Conservation (phyloP, 768 basidiomycete genomes). For the Leucogyrophana mollusca region DNA sequence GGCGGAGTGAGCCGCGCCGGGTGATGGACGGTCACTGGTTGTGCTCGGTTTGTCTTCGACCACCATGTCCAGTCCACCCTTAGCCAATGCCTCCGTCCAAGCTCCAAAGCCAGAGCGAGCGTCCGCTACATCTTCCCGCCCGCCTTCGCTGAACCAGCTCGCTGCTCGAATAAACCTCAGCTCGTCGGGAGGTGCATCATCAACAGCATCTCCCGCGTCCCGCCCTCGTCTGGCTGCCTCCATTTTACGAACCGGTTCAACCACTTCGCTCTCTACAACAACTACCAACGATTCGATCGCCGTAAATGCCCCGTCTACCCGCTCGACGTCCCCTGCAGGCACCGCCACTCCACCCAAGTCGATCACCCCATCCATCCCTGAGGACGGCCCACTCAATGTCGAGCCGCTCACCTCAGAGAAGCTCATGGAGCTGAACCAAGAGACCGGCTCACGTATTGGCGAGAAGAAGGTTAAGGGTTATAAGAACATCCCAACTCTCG, state of each 20-base stretch:
- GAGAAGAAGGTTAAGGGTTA: slow-evolving; percentile 58
- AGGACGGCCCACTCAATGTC: slow-evolving; percentile 30
- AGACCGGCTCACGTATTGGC: slow-evolving; percentile 33
- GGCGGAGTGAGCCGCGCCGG: too few relatives aligned
- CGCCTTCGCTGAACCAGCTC: slow-evolving; percentile 79
- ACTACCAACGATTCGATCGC: slow-evolving; percentile 56
- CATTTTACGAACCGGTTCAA: slow-evolving; percentile 60
- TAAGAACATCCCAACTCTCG: slow-evolving; percentile 85
- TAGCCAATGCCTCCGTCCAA: slow-evolving; percentile 28
- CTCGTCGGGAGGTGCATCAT: slow-evolving; percentile 14
- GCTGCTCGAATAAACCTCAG: slow-evolving; percentile 71
- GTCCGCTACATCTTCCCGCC: slow-evolving; percentile 36
- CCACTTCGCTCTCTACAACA: slow-evolving; percentile 50
- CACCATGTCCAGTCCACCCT: slow-evolving; percentile 31
- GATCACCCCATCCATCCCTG: slow-evolving; percentile 38
- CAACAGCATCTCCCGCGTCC: slow-evolving; percentile 19
- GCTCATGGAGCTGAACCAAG: slow-evolving; percentile 62
- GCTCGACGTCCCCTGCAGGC: slow-evolving; percentile 65
- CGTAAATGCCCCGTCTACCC: slow-evolving; percentile 59
- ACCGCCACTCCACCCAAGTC: slow-evolving; percentile 41
- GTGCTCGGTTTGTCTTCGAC: too few relatives aligned
- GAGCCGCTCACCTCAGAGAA: slow-evolving; percentile 63
- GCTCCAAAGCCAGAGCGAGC: slow-evolving; percentile 38
- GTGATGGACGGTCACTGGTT: too few relatives aligned
- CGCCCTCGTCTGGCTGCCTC: slow-evolving; percentile 78